These are phyloP conservation scores for Dionaea muscipula DNA, from an alignment of 179 eudicot genomes.

Conservation along the genomic window DNA sequence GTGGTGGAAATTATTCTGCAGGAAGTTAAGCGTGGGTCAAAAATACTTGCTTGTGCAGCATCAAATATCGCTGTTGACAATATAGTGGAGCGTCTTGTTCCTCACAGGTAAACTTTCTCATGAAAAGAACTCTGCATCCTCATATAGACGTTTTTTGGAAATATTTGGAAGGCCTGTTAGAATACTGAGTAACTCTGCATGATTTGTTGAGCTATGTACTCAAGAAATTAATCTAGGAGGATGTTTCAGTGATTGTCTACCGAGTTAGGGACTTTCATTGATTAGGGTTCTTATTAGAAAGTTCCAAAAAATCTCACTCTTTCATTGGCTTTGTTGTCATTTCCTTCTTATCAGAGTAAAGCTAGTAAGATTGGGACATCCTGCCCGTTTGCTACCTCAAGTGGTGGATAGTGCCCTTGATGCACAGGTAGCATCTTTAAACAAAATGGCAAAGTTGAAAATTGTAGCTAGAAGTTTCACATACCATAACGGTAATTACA, in stretches of 20 bases:
- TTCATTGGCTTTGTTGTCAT: neutral
- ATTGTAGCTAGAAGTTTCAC: no score
- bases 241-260: no score
- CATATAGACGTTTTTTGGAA: neutral
- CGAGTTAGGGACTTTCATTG: no score
- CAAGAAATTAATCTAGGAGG: no score
- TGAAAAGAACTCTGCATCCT: neutral
- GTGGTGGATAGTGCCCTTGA: constrained; percentile 94
- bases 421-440: constrained; percentile 45
- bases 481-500: no score
- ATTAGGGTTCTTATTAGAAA: no score
- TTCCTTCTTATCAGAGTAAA: constrained; percentile 49
- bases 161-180: no score
- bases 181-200: no score
- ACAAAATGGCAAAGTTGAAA: neutral
- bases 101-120: constrained; percentile 50
- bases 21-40: constrained; percentile 95
- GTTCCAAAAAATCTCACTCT: no score
- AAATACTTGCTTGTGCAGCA: constrained; percentile 99
- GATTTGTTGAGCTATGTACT: no score
- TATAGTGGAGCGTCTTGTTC: constrained; percentile 83
- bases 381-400: constrained; percentile 97
- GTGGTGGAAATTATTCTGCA: constrained; percentile 94
- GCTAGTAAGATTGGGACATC: constrained; percentile 97
- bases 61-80: constrained; percentile 99